These are phyloP conservation scores for Venturia carpophila DNA, from an alignment of 2,329 filamentous ascomycete genomes.

Conservation along the genomic window DNA sequence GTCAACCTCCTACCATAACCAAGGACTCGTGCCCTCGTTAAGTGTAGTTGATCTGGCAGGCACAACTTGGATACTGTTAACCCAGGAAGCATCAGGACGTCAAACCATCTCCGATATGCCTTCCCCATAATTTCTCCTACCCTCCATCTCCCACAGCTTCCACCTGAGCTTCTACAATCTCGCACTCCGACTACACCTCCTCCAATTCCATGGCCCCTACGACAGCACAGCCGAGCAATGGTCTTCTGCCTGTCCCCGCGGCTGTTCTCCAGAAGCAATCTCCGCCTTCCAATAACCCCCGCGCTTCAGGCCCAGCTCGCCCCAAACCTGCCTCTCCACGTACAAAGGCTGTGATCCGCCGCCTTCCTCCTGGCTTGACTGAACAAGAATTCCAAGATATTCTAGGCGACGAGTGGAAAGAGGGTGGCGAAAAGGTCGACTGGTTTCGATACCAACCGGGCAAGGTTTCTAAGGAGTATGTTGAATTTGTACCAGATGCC, in stretches of 20 bases:
- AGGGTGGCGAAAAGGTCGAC: conserved; percentile 73
- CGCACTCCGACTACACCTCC: neutral
- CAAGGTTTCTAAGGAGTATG: conserved; percentile 79
- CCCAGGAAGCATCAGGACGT: neutral
- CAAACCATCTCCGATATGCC: neutral
- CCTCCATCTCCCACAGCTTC: neutral
- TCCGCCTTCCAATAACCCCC: conserved; percentile 10
- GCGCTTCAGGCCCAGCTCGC: neutral
- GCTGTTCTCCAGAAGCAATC: conserved; percentile 29
- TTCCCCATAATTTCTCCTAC: neutral
- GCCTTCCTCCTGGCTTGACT: conserved; percentile 79
- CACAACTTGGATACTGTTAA: neutral
- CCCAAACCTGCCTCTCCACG: conserved; percentile 45
- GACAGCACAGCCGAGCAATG: conserved; percentile 26
- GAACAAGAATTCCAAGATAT: conserved; percentile 65
- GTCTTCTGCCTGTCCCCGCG: conserved; percentile 30
- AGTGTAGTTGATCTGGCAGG: neutral
- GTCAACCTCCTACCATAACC: neutral
- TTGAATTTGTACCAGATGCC: conserved; percentile 19
- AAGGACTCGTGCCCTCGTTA: neutral
- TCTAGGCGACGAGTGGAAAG: conserved; percentile 73
- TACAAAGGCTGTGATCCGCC: conserved; percentile 76
- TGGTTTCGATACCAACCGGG: conserved; percentile 68
- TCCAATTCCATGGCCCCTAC: conserved; percentile 11
- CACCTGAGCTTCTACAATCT: neutral